These are phyloP conservation scores for Silene noctiflora DNA, from an alignment of 179 eudicot species.

Conservation along the genomic window DNA sequence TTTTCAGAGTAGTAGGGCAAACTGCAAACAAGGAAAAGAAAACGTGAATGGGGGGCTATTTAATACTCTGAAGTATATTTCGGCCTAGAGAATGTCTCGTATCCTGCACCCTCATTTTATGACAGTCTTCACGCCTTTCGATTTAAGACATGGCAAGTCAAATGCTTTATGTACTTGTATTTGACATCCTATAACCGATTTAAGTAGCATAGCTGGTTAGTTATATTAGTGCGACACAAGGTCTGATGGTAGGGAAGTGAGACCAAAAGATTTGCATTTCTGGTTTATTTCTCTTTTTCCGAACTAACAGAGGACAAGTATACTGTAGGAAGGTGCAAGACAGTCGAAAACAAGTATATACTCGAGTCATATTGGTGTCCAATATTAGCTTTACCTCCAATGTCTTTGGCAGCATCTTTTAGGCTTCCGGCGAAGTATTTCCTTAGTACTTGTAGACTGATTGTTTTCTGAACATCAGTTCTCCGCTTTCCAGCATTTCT, in stretches of 20 bases:
- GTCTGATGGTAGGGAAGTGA: slow-evolving; percentile 2
- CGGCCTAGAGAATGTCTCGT: no score
- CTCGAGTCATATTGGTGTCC: not conserved
- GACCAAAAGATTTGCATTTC: not conserved
- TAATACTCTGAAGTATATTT: not conserved
- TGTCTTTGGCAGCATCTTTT: slow-evolving; percentile 84
- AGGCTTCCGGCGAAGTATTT: slow-evolving; percentile 88
- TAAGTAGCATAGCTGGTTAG: not conserved
- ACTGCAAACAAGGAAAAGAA: slow-evolving; percentile 41
- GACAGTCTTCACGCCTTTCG: no score
- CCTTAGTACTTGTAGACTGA: slow-evolving; percentile 64
- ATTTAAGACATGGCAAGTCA: no score
- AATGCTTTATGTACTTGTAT: no score
- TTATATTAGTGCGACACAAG: not conserved
- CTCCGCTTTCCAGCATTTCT: slow-evolving; percentile 46
- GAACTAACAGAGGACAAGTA: not conserved
- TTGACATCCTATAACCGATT: no score
- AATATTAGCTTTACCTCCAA: slow-evolving; percentile 57
- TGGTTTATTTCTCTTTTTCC: not conserved
- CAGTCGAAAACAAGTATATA: not conserved
- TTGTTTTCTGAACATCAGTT: slow-evolving; percentile 64
- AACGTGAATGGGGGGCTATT: not conserved
- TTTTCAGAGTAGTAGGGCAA: slow-evolving; percentile 90
- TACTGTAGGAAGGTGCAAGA: not conserved
- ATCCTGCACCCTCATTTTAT: no score